Base-by-base conservation (phyloP, 345 rosid genomes). In the Bretschneidera sinensis region DNA sequence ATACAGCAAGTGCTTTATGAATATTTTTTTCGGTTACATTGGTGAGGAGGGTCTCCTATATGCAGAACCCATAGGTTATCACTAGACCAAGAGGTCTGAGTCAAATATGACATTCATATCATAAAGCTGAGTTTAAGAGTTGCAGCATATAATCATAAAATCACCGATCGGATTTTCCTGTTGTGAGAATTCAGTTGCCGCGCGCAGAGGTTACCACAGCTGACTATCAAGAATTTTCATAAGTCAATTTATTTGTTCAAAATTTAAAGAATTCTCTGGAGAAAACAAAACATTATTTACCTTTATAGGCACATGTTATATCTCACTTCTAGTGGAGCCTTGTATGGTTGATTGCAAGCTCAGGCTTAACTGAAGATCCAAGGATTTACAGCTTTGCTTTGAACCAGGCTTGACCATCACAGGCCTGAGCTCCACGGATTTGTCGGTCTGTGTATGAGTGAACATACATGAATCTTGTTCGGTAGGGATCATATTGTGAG, bases 361-460 rank as follows among this genome's bases (percentile, higher is more conserved):
- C 9, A 83, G 71, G 14, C 89, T 85, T 23, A 91, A 69, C 52
- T 83, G 85, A 51, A 91, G 91, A 83, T 91, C 95, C 85, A 83
- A 66, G 48, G 87, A 57, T 59, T 83, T 78, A 64, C 76, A 74
- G 61, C 60, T 69, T 64, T 71, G 79, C 65, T 77, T 87, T 17
- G 83, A 50, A 69, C 60, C 64, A 52, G 84, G 64, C 68, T 73
- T 70, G 49, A 70, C 35, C 65, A 72, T 70, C 43, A 67, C 75
- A 31, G 67, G 64, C 67, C 67, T 70, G n/a, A 48, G 74, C 18
- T 69, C 83, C 53, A 50, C 61, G 6, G 76, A 73, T 51, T 68
- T 66, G 24, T 71, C 69, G 24, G 69, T 51, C 24, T 62, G 73
- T 66, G 69, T 82, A 67, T 69, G 21, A 45, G 74, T 71, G 69